These are phyloP conservation scores for Stachybotrys elegans DNA, from an alignment of 2,329 filamentous ascomycete species.

Conservation along the genomic window DNA sequence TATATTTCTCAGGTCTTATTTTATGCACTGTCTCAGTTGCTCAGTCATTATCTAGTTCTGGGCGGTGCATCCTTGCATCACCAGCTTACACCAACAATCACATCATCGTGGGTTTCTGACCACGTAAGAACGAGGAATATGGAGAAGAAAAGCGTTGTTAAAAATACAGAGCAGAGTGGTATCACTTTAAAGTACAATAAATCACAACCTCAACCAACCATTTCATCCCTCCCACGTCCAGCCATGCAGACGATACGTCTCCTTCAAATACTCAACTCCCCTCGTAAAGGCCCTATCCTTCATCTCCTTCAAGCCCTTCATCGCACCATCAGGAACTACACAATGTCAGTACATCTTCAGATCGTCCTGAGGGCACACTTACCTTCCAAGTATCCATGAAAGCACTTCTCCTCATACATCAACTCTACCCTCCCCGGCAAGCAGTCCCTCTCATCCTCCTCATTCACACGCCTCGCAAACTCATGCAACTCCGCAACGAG, in stretches of 20 bases:
- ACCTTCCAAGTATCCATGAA: constrained; percentile 24
- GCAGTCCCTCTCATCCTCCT: constrained; percentile 12
- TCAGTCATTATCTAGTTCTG: no score
- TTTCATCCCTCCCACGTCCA: constrained; percentile 11
- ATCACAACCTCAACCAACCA: no score
- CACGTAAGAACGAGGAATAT: no score
- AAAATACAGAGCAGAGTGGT: no score
- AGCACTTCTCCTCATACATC: constrained; percentile 17
- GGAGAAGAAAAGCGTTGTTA: no score
- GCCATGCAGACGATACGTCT: constrained; percentile 11
- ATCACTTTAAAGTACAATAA: no score
- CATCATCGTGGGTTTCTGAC: no score
- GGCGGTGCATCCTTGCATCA: no score
- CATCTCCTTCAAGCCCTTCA: constrained; percentile 8
- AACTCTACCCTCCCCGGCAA: constrained; percentile 10
- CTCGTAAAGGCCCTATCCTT: constrained; percentile 11
- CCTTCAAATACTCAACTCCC: constrained; percentile 12
- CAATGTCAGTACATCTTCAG: background rate
- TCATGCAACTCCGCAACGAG: constrained; percentile 32
- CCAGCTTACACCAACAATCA: no score
- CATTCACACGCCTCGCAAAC: constrained; percentile 29
- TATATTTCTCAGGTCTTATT: no score
- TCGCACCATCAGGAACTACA: constrained; percentile 13
- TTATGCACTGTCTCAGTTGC: no score
- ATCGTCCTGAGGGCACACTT: constrained; percentile 5